phyloP scores from a whole-genome alignment of 2,329 filamentous ascomycete genomes.

The Fusarium acutatum region DNA sequence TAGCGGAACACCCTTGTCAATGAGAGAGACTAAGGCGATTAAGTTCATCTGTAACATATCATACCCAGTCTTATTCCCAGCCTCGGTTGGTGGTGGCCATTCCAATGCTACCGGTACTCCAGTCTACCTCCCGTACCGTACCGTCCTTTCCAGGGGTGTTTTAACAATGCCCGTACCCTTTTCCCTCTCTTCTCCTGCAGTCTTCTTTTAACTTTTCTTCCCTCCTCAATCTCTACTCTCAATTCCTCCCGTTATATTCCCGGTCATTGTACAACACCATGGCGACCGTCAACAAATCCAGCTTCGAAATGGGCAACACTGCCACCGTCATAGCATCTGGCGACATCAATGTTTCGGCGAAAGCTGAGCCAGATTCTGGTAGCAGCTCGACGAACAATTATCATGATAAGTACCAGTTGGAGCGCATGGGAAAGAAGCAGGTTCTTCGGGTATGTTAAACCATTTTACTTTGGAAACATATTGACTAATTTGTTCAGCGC shows the following conservation, averaged over 20 bases:
- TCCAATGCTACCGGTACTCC: background rate
- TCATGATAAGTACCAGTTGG: slow-evolving; percentile 39
- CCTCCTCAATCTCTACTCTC: no score
- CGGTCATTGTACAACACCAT: slow-evolving; percentile 24
- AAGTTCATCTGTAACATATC: background rate
- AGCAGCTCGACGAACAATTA: slow-evolving; percentile 17
- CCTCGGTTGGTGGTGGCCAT: slow-evolving; percentile 14
- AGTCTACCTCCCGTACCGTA: no score
- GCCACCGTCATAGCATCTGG: slow-evolving; percentile 19
- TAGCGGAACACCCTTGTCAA: no score
- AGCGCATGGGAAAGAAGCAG: slow-evolving; percentile 42
- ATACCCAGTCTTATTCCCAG: background rate
- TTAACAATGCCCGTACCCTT: no score
- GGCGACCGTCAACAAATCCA: slow-evolving; percentile 28
- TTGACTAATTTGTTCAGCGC: no score
- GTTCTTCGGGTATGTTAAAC: slow-evolving; percentile 33
- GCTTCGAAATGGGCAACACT: slow-evolving; percentile 38
- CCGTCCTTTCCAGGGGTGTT: no score
- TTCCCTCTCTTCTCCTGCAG: background rate
- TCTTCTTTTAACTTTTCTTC: background rate
- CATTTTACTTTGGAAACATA: no score
- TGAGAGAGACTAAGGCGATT: no score
- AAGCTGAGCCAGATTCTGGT: slow-evolving; percentile 31
- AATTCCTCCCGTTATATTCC: background rate
- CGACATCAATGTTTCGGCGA: slow-evolving; percentile 5